phyloP scores from a whole-genome alignment of 2,329 filamentous ascomycete genomes.

The Conoideocrella luteorostrata region DNA sequence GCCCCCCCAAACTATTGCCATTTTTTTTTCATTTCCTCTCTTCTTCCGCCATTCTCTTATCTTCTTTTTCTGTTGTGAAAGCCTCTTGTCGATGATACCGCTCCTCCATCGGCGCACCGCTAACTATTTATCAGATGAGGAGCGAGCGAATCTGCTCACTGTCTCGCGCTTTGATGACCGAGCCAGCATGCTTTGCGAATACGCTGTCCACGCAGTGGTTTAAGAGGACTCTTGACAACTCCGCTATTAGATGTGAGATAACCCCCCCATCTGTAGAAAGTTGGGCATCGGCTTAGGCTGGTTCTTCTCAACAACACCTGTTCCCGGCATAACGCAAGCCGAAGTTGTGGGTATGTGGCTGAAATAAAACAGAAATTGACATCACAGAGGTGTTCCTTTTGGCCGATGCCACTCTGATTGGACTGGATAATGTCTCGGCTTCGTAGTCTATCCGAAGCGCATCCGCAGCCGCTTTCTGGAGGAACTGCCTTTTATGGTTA shows the following conservation, averaged over 20 bases:
- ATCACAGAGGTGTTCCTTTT: slow-evolving; percentile 62
- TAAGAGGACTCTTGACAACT: slow-evolving; percentile 73
- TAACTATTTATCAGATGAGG: slow-evolving; percentile 6
- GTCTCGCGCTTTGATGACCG: slow-evolving; percentile 36
- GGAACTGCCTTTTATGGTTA: slow-evolving; percentile 84
- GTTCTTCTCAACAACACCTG: background rate
- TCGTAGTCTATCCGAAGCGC: slow-evolving; percentile 72
- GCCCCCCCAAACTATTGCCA: background rate
- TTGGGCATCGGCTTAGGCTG: background rate
- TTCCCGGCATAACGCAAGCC: background rate
- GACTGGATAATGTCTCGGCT: slow-evolving; percentile 63
- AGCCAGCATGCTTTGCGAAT: slow-evolving; percentile 25
- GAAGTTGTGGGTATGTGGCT: slow-evolving; percentile 31
- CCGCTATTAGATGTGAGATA: slow-evolving; percentile 51
- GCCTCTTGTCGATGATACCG: background rate
- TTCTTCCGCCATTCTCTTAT: background rate
- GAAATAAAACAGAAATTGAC: slow-evolving; percentile 33
- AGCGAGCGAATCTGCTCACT: slow-evolving; percentile 12
- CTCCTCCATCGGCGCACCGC: background rate
- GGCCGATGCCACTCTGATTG: slow-evolving; percentile 61
- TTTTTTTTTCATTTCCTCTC: background rate
- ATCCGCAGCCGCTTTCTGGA: slow-evolving; percentile 62
- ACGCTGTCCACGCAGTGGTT: slow-evolving; percentile 34
- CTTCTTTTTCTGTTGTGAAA: background rate
- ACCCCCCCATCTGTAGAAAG: background rate